Base-by-base conservation (phyloP, 768 basidiomycete genomes). In the Naganishia kalamii region DNA sequence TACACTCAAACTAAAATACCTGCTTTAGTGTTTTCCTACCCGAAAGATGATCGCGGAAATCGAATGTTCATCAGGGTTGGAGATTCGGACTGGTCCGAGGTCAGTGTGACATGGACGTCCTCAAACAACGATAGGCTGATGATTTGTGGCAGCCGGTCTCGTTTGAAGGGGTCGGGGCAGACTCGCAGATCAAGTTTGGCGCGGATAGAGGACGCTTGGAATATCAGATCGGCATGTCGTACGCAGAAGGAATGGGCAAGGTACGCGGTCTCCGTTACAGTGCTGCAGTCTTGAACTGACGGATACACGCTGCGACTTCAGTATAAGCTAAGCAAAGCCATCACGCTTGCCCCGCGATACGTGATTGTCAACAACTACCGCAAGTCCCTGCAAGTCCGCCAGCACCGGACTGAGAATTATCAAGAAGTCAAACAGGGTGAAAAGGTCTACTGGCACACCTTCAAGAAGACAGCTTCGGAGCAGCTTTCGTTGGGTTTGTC, bases 281-380 rank as follows among this genome's bases (percentile, higher is more conserved):
- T 48, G 30, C 54, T 48, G 44, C 11, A 19, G 19, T 30, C n/a
- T 12, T 27, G 19, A 13, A 44, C 65, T 69, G 33, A 66, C 62
- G 19, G 29, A 60, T 15, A 21, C 35, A 46, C 41, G 12, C 11
- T 35, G 2, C 35, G 37, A 6, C 23, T 25, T 41, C 29, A 81
- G 81, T 98, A 97, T 78, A 97, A 97, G 74, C 80, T 98, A 35
- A 88, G 88, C 29, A 98, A 97, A 80, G 87, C 97, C 70, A 86
- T 99, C 69, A 93, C 89, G 0, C 80, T 98, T 40, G 82, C 89
- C 8, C 96, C 96, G 29, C 85, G 96, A 49, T 98, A 92, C 81
- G 80, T 98, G 68, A 78, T 98, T 70, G 89, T 87, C 78, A 99
- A 97, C 78, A 83, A 85, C 66, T 82, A 92, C 40, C 68, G 81